Evolutionary conservation across 1,284 basidiomycete genomes (phyloP), one percentile per base, ranked within the genome.

Genomic region (Fistulinella staudtii): DNA sequence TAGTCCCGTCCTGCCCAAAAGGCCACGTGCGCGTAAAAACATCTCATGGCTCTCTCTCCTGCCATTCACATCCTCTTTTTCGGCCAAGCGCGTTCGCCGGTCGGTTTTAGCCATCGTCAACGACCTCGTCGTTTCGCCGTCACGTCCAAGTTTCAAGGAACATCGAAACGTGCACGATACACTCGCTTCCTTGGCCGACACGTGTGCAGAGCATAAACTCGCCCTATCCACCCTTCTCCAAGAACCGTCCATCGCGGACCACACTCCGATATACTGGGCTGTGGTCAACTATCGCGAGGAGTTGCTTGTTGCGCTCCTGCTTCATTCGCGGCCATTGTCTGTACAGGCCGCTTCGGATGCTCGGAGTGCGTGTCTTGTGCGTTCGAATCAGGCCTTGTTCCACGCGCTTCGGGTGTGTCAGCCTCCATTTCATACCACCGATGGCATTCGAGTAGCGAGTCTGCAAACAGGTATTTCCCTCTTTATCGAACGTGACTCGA

Each of bases 261-360:
- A 83, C 50, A 78, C 79, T 0, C 79, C 83, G 0, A 60, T 86
- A 14, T 85, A 85, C 53, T 87, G 84, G 84, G 80, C 80, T 1
- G 78, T 86, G 47, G 67, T 85, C 29, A 81, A 80, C 51, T 71
- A 74, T n/a, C 70, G 70, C 3, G 24, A 49, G 14, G 47, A 51
- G 8, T 51, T 69, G 27, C 58, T 69, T 3, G 63, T 80, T 14
- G 69, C 72, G 3, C 62, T 88, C 15, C 64, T 88, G 44, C 30
- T 39, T 2, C 34, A 61, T 30, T 73, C 80, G 0, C 67, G 70
- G 3, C 83, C 84, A 1, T 64, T 86, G 15, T 69, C 64, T 0
- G 50, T 65, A 8, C 55, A 61, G 9, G 75, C 77, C 1, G 66
- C 80, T 6, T 69, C 71, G 2, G 85, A 88, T 27, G 69, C 84